Conservation (phyloP, 345 rosid species). For the Pelargonium nanum region DNA sequence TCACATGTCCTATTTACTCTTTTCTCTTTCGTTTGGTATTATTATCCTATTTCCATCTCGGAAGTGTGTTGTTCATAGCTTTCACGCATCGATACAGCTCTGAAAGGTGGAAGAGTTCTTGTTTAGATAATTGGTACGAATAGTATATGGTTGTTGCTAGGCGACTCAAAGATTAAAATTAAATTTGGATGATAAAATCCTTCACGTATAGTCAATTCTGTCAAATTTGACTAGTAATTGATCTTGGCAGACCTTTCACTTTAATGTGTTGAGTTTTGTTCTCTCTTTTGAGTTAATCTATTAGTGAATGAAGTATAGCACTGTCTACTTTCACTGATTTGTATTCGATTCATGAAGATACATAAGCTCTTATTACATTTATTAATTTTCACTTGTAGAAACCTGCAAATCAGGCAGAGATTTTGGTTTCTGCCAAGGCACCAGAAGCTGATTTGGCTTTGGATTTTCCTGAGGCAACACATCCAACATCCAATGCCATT, state of each 20-base stretch:
- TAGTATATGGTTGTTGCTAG: not conserved
- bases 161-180: not conserved
- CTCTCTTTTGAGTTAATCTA: not conserved
- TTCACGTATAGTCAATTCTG: not conserved
- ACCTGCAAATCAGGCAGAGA: constrained; percentile 36
- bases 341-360: too few relatives aligned
- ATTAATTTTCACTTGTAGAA: constrained; percentile 26
- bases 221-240: not conserved
- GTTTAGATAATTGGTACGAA: too few relatives aligned
- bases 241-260: not conserved
- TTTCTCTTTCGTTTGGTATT: too few relatives aligned
- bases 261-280: not conserved
- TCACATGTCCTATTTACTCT: too few relatives aligned
- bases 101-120: too few relatives aligned
- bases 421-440: constrained; percentile 42
- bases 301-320: not conserved
- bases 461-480: constrained; percentile 34
- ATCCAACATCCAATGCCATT: constrained; percentile 13
- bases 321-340: too few relatives aligned
- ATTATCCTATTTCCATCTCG: too few relatives aligned
- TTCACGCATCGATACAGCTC: not conserved
- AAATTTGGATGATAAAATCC: not conserved
- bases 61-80: too few relatives aligned
- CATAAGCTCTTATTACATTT: not conserved
- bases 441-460: constrained; percentile 37